Evolutionary conservation across 2,329 filamentous ascomycete species (phyloP), one percentile per base, ranked within the genome.

Genomic region (Paraphoma sp.): DNA sequence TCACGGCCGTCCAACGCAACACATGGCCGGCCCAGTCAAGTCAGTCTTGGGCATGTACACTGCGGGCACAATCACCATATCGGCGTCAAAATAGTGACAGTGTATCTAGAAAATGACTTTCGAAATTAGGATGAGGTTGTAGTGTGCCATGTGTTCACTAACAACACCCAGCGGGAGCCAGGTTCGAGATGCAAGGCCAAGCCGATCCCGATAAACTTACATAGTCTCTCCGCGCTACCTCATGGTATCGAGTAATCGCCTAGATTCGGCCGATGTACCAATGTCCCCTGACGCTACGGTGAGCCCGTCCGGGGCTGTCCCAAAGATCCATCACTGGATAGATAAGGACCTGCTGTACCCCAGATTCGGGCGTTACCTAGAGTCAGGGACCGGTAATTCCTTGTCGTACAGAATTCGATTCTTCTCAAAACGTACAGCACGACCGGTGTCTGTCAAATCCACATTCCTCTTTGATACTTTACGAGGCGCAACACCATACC

Each of bases 321-420:
- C 56, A 48, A 46, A 58, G 38, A 53, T 46, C 43, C 55, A 60
- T 62, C 56, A 58, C 56, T 59, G 59, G 58, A 56, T 69, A 67
- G 72, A 75, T 74, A 76, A 75, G 69, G 54, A 45, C 60, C 55
- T 47, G 53, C 66, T 68, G 66, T 72, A 76, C 72, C 72, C 71
- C 70, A 68, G 72, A 64, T 72, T 75, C 62, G 55, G 62, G 65
- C 62, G 56, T 66, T 66, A 66, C 50, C 23, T 48, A 45, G 48
- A 57, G 46, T 18, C 49, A 53, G 42, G 42, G 40, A 51, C 33
- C 50, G 40, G 41, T 10, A 38, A 38, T 55, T 47, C 30, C 48
- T 47, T 53, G 47, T 56, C 54, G 42, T 30, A 50, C 42, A 38
- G 44, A 50, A 56, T 30, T 16, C 47, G 28, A 40, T 33, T 17